Evolutionary conservation across 1,284 basidiomycete genomes (phyloP).

Genomic region (Erythrobasidium hasegawianum): DNA sequence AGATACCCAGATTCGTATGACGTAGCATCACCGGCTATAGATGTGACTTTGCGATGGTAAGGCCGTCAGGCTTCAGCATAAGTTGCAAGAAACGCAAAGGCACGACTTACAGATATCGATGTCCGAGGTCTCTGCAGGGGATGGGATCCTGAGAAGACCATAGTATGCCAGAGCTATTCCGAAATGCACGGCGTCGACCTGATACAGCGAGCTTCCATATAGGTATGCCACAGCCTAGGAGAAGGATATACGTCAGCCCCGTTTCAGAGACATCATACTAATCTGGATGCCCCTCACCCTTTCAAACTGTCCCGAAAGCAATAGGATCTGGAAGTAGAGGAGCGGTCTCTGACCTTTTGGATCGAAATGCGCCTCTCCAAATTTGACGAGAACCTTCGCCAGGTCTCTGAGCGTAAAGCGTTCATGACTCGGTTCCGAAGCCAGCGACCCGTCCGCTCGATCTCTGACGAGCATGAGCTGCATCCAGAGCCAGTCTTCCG

Average conservation of each 20-base stretch:
- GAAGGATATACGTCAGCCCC: background rate
- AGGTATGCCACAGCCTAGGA: slow-evolving; percentile 78
- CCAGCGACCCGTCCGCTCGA: slow-evolving; percentile 53
- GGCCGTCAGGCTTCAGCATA: background rate
- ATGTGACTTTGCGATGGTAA: slow-evolving; percentile 9
- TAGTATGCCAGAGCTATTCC: slow-evolving; percentile 91
- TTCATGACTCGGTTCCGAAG: slow-evolving; percentile 59
- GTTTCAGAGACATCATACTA: background rate
- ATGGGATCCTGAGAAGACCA: slow-evolving; percentile 79
- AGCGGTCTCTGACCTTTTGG: slow-evolving; percentile 61
- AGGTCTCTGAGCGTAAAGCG: slow-evolving; percentile 71
- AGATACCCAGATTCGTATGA: slow-evolving; percentile 52
- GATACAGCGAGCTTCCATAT: slow-evolving; percentile 80
- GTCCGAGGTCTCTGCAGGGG: slow-evolving; percentile 72
- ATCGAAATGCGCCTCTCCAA: slow-evolving; percentile 89
- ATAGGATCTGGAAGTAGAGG: slow-evolving; percentile 82
- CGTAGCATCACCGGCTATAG: slow-evolving; percentile 11
- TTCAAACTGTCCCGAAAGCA: slow-evolving; percentile 93
- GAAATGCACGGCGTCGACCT: slow-evolving; percentile 91
- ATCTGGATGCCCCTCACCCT: slow-evolving; percentile 56
- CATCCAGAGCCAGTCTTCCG: slow-evolving; percentile 98
- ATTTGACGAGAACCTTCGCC: slow-evolving; percentile 73
- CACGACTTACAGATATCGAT: slow-evolving; percentile 68
- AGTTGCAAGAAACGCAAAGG: background rate
- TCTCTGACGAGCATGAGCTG: slow-evolving; percentile 72